A percentile compares a stretch with the other conserved stretches of the same genome.
Conservation (phyloP, 2,329 filamentous ascomycete species). For the Aspergillus pseudoglaucus region DNA sequence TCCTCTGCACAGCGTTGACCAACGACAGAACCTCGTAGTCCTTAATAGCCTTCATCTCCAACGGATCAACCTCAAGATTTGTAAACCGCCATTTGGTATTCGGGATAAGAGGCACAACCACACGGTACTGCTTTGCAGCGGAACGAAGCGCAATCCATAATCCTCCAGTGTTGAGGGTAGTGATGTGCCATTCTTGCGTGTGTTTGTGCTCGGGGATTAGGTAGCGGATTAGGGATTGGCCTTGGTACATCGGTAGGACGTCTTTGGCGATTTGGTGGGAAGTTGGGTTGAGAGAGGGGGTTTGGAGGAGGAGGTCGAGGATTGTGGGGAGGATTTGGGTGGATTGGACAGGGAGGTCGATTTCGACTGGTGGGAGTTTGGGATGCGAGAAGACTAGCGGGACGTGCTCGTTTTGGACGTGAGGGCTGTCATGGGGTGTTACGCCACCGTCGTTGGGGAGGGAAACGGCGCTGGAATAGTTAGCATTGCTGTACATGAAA, state of each 20-base stretch:
- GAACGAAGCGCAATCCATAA: conserved; percentile 26
- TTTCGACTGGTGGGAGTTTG: conserved; percentile 22
- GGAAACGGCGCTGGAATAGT: conserved; percentile 21
- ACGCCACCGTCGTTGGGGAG: conserved; percentile 30
- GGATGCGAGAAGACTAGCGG: conserved; percentile 29
- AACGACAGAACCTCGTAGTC: conserved; percentile 19
- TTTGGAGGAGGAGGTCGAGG: conserved; percentile 26
- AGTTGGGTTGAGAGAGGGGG: conserved; percentile 19
- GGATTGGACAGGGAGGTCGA: conserved; percentile 21
- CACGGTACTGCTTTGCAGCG: conserved; percentile 21
- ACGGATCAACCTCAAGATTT: conserved; percentile 20
- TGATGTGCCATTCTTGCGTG: conserved; percentile 27
- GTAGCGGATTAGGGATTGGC: conserved; percentile 27
- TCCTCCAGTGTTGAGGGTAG: conserved; percentile 30
- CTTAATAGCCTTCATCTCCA: conserved; percentile 17
- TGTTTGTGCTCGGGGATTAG: conserved; percentile 15
- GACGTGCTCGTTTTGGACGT: conserved; percentile 28
- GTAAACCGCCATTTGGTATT: conserved; percentile 30
- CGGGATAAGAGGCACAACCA: conserved; percentile 25
- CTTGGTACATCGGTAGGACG: conserved; percentile 25
- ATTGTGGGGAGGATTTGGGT: conserved; percentile 28
- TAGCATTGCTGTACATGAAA: neutral
- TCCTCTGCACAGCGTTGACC: conserved; percentile 10
- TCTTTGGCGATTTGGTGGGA: conserved; percentile 17
- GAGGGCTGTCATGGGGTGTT: conserved; percentile 28